phyloP scores from a whole-genome alignment of 2,329 filamentous ascomycete species.

The Phialocephala subalpina region DNA sequence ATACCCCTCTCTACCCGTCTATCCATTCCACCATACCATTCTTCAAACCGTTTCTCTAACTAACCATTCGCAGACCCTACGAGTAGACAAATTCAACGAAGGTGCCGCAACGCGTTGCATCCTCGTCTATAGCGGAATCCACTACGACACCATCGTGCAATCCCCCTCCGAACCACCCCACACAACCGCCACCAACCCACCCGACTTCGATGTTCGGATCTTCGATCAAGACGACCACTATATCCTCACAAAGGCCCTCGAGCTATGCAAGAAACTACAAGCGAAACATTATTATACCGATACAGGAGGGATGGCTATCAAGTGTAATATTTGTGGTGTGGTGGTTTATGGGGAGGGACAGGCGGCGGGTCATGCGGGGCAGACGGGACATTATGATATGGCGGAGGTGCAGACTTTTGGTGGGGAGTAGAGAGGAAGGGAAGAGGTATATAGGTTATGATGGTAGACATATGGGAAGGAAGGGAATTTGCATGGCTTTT shows the following conservation, averaged over 20 bases:
- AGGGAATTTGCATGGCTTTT: too few relatives aligned
- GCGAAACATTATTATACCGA: slow-evolving; percentile 88
- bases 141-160: slow-evolving; percentile 90
- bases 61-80: slow-evolving; percentile 55
- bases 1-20: slow-evolving; percentile 2
- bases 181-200: slow-evolving; percentile 63
- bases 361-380: slow-evolving; percentile 67
- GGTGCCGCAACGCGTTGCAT: slow-evolving; percentile 71
- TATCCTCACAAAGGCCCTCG: slow-evolving; percentile 73
- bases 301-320: slow-evolving; percentile 79
- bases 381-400: slow-evolving; percentile 67
- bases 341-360: slow-evolving; percentile 72
- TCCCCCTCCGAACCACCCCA: slow-evolving; percentile 66
- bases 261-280: slow-evolving; percentile 71
- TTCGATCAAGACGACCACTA: slow-evolving; percentile 66
- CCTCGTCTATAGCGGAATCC: slow-evolving; percentile 89
- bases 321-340: slow-evolving; percentile 78
- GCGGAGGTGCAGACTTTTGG: slow-evolving; percentile 51
- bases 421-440: neutral
- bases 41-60: neutral
- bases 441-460: neutral
- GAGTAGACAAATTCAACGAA: slow-evolving; percentile 82
- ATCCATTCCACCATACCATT: too few relatives aligned
- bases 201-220: slow-evolving; percentile 75
- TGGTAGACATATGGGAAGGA: too few relatives aligned